Base-by-base conservation (phyloP, 2,329 filamentous ascomycete genomes). In the Fusarium palustre region DNA sequence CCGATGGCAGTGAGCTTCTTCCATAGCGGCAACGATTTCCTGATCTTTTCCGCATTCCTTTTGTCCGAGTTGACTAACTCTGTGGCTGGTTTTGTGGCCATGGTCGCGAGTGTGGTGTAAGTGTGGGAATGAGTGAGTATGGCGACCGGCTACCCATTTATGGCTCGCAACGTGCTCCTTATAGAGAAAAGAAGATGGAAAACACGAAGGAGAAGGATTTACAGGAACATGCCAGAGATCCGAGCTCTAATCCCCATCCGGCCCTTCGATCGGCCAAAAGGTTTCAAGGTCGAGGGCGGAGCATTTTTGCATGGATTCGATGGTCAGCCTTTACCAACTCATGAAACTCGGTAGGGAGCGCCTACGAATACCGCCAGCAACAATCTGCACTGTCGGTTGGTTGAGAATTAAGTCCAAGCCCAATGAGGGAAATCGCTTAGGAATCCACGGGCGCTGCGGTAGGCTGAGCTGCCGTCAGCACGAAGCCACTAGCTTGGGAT, bases 1-100 rank as follows among this genome's bases (percentile, higher is more conserved):
- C 73, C 74, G 16, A 70, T 60, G 20, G 77, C 52, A 28, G 74
- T 63, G 15, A 77, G 59, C 64, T 78, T 79, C 66, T 77, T 77
- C 74, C 76, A 75, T n/a, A 72, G 56, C 22, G 72, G 74, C 75
- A 75, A 77, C 20, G 56, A 53, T 20, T 52, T 42, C 49, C 69
- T 73, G 24, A 41, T 24, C 38, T 55, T 66, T 43, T 28, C 20
- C 31, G 15, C 12, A 3, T 62, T 22, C 8, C 15, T 48, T 57
- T 71, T 72, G 48, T 59, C 50, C 2, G 57, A 55, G 31, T 43
- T 45, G 36, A 46, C 49, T 6, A 34, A 45, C 25, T 52, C 60
- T 39, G 55, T 38, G 36, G 36, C 36, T 41, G 53, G 47, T 45
- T 59, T 61, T 52, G 41, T 52, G 42, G 50, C 46, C 62, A 66